These are phyloP conservation scores for Malassezia slooffiae DNA, from an alignment of 1,284 basidiomycete genomes.

Conservation along the genomic window DNA sequence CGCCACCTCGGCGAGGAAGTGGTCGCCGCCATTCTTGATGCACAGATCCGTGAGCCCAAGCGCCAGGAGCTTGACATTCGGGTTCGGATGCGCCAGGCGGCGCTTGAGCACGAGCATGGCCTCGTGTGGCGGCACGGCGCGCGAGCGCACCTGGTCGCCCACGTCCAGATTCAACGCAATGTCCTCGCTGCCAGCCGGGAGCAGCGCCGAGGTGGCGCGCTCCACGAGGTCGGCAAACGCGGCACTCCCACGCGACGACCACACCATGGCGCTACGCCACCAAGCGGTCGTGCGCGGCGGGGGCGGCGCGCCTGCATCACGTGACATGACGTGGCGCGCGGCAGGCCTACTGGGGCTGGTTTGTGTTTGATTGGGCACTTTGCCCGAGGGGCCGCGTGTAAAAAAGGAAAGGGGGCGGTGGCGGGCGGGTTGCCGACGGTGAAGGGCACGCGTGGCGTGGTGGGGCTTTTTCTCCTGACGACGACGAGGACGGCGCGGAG, in stretches of 20 bases:
- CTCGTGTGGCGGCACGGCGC: conserved; percentile 70
- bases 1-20: conserved; percentile 56
- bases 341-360: neutral
- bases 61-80: conserved; percentile 81
- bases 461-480: conserved; percentile 5
- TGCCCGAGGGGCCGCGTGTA: too few species aligned
- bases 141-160: conserved; percentile 85
- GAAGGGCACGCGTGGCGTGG: conserved; percentile 2
- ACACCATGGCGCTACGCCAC: conserved; percentile 7
- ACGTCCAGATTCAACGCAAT: conserved; percentile 89
- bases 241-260: neutral
- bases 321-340: neutral
- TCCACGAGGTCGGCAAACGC: conserved; percentile 49
- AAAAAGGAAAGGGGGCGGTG: neutral
- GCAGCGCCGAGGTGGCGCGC: conserved; percentile 77
- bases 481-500: conserved; percentile 13
- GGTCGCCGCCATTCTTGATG: conserved; percentile 94
- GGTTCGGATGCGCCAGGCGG: conserved; percentile 83
- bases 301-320: neutral
- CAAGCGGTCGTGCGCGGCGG: neutral
- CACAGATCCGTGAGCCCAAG: conserved; percentile 76
- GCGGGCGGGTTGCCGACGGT: neutral
- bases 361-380: neutral
- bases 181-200: conserved; percentile 64
- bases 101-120: conserved; percentile 81